phyloP scores from a whole-genome alignment of 2,329 filamentous ascomycete genomes.

The Ophiocordyceps camponoti-leonardi region DNA sequence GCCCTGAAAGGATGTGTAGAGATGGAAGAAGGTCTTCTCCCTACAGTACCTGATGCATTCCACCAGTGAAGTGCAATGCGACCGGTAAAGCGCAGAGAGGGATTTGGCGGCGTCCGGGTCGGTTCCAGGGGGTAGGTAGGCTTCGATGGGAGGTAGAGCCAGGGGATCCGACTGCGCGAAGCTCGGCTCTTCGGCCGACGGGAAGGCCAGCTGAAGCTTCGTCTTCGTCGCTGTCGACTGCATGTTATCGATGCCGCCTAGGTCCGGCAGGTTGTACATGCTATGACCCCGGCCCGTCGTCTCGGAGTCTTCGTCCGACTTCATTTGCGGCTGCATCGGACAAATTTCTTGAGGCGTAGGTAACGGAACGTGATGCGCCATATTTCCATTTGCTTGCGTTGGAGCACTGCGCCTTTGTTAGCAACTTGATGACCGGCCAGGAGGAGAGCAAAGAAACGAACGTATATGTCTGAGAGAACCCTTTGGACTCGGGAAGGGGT shows the following conservation, averaged over 20 bases:
- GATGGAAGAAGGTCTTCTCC: constrained; percentile 88
- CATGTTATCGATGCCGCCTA: constrained; percentile 39
- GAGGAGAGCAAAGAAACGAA: constrained; percentile 14
- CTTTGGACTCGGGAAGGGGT: constrained; percentile 28
- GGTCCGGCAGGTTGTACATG: constrained; percentile 41
- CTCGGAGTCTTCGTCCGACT: constrained; percentile 1
- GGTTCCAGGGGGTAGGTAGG: constrained; percentile 64
- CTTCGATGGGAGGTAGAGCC: constrained; percentile 68
- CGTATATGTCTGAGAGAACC: constrained; percentile 32
- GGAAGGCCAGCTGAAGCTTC: constrained; percentile 41
- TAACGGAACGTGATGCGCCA: constrained; percentile 7
- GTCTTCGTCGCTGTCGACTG: constrained; percentile 41
- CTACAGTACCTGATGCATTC: constrained; percentile 94
- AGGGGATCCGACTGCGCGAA: constrained; percentile 48
- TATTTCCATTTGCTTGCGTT: constrained; percentile 12
- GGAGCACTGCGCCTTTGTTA: constrained; percentile 16
- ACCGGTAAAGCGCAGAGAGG: constrained; percentile 73
- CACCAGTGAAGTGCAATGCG: constrained; percentile 87
- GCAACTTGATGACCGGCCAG: not conserved
- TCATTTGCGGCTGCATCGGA: constrained; percentile 6
- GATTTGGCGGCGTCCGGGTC: constrained; percentile 78
- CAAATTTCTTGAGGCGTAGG: constrained; percentile 12
- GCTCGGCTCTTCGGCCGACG: constrained; percentile 34
- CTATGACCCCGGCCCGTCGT: constrained; percentile 19
- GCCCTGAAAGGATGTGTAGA: constrained; percentile 89